A percentile compares a stretch with the other conserved stretches of the same genome.
These are phyloP conservation scores for Narthecium ossifragum DNA, from an alignment of 106 monocot species.

Conservation along the genomic window DNA sequence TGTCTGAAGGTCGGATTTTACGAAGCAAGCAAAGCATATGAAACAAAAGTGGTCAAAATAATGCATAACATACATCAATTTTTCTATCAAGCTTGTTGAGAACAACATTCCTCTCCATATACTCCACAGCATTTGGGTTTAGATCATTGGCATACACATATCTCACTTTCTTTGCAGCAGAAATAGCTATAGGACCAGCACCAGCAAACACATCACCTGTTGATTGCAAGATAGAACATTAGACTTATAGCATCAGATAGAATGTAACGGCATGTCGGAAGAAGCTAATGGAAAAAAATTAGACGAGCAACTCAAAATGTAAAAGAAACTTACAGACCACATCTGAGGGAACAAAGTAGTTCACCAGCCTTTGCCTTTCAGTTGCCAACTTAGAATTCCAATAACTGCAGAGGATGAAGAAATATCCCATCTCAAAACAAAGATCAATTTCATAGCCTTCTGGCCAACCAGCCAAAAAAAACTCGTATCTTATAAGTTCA, in stretches of 20 bases:
- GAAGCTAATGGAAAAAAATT: background rate
- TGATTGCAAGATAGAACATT: background rate
- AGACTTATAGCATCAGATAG: no score
- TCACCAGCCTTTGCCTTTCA: constrained; percentile 84
- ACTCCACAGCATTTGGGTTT: constrained; percentile 88
- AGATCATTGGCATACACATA: constrained; percentile 96
- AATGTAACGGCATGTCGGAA: no score
- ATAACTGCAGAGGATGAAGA: constrained; percentile 42
- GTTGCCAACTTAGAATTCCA: constrained; percentile 92
- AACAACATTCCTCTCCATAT: constrained; percentile 81
- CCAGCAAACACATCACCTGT: constrained; percentile 97
- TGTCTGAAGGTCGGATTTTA: no score
- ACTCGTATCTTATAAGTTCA: no score
- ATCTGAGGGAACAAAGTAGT: constrained; percentile 56
- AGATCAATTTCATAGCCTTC: no score
- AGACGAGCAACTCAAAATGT: background rate
- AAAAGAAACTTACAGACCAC: constrained; percentile 56
- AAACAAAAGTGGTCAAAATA: no score
- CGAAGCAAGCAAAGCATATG: no score
- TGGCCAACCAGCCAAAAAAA: no score
- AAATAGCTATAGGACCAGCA: constrained; percentile 87
- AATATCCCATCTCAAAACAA: background rate
- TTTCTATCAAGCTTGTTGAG: constrained; percentile 90
- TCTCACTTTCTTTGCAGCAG: constrained; percentile 84
- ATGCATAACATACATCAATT: constrained; percentile 49